phyloP scores from a whole-genome alignment of 495 filamentous ascomycete genomes.

The Penicillium egyptiacum region DNA sequence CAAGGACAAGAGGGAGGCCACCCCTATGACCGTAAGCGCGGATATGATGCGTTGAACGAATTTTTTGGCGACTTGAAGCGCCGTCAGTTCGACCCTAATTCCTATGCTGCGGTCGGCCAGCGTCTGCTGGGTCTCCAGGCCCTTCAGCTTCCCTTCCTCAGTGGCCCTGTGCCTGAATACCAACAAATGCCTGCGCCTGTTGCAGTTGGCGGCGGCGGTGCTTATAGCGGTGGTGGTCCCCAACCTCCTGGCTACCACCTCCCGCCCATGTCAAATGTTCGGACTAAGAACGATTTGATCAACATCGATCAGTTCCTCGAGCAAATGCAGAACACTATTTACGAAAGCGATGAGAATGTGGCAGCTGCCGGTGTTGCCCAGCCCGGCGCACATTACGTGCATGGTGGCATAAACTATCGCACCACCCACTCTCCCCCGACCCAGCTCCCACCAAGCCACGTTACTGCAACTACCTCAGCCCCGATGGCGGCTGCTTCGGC shows the following conservation, averaged over 20 bases:
- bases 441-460: constrained; percentile 55
- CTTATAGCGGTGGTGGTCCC: constrained; percentile 48
- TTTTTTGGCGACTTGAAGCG: constrained; percentile 93
- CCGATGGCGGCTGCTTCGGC: constrained; percentile 59
- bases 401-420: constrained; percentile 60
- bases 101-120: constrained; percentile 78
- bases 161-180: constrained; percentile 65
- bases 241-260: constrained; percentile 65
- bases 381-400: constrained; percentile 64
- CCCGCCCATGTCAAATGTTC: constrained; percentile 79
- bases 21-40: constrained; percentile 70
- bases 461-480: constrained; percentile 55
- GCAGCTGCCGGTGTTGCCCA: constrained; percentile 73
- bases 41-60: constrained; percentile 84
- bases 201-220: constrained; percentile 55
- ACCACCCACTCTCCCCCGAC: constrained; percentile 69
- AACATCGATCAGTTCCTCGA: constrained; percentile 91
- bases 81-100: constrained; percentile 79
- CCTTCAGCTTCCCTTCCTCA: constrained; percentile 65
- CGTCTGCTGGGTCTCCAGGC: constrained; percentile 72
- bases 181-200: constrained; percentile 57
- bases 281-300: constrained; percentile 88
- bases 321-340: constrained; percentile 91
- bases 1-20: constrained; percentile 50
- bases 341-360: constrained; percentile 80